phyloP scores from a whole-genome alignment of 129 eudicot genomes.

The Heracleum sosnowskyi region DNA sequence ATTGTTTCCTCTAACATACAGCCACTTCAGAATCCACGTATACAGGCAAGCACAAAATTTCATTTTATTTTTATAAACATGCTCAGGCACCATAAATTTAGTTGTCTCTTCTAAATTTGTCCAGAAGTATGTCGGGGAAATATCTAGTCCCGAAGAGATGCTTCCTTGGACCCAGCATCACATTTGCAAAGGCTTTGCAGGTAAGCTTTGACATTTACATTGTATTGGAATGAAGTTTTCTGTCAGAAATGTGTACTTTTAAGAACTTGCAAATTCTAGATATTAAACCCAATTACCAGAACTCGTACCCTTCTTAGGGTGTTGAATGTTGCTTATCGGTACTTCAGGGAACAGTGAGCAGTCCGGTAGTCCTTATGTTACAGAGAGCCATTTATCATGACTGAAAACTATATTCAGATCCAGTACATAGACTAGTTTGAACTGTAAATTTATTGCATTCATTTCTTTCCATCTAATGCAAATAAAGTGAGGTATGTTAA shows the following conservation, averaged over 20 bases:
- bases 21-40: slow-evolving; percentile 36
- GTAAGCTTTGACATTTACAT: slow-evolving; percentile 26
- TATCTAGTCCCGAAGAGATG: slow-evolving; percentile 59
- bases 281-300: background rate
- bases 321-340: background rate
- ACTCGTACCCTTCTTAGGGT: background rate
- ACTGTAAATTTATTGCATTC: background rate
- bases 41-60: slow-evolving; percentile 24
- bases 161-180: slow-evolving; percentile 57
- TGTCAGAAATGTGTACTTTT: background rate
- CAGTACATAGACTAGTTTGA: background rate
- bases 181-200: slow-evolving; percentile 57
- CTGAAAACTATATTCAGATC: background rate
- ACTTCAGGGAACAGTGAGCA: background rate
- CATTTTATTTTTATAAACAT: background rate
- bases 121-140: slow-evolving; percentile 59
- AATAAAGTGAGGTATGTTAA: background rate
- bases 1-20: slow-evolving; percentile 41
- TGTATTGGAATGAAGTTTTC: background rate
- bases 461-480: background rate
- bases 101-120: background rate
- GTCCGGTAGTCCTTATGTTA: background rate
- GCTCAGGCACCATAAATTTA: background rate
- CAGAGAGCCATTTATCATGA: background rate
- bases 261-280: background rate